Base-by-base conservation (phyloP, 2,329 filamentous ascomycete species). In the Calycina marina region DNA sequence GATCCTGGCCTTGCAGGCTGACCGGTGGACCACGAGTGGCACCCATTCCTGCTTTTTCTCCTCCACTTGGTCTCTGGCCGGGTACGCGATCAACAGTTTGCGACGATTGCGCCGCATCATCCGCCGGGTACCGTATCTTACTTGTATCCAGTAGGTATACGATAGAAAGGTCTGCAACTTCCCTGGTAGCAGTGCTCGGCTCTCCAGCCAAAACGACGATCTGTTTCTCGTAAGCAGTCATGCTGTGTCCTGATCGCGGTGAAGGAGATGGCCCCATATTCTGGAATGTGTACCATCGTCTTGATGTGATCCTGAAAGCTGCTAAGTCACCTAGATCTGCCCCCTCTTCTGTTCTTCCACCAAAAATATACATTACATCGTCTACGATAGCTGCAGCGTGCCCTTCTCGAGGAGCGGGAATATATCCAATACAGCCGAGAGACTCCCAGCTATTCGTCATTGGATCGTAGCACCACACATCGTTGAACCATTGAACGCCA, bases 361-460 rank as follows among this genome's bases (percentile, higher is more conserved):
- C 92, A 55, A 98, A 98, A 39, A 98, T 76, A 60, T 98, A 98
- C 92, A 98, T 98, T 38, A 94, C 90, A 53, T 98, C 90, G 53
- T 90, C 84, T 26, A 98, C 86, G 13, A 98, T 64, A 4, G 88
- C 77, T 10, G 90, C 84, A 9, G 92, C 86, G 55, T 98, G 90
- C 3, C 90, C 90, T 63, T 98, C 90, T 39, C 90, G 74, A 12
- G 88, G 77, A 2, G 85, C 77, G 1, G 92, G 90, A 38, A 98
- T 96, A 55, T 94, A 98, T 20, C 90, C 90, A 49, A 96, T 94
- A 54, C 90, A 98, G 50, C 96, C 88, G 35, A 93, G 67, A 52
- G 92, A 79, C 6, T 73, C 61, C 90, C 90, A 98, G 35, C 68
- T 61, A 55, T 94, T 94, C 28, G 70, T 61, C 34, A 74, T 67